Evolutionary conservation across 192 early-diverging fungal genomes (phyloP).

Genomic region (Cetraspora pellucida): DNA sequence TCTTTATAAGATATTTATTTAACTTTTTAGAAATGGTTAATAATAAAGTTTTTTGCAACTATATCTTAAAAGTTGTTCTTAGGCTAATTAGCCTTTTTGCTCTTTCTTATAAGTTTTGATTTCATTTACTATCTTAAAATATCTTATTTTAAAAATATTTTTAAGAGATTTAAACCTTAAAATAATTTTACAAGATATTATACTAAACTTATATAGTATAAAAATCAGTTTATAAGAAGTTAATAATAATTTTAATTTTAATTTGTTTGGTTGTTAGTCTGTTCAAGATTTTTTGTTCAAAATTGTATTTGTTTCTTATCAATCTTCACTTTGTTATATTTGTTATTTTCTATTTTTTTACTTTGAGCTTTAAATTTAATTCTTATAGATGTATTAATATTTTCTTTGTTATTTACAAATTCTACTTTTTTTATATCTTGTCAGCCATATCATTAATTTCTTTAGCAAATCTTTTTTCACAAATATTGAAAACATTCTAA

Average conservation of each 20-base stretch:
- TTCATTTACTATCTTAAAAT: conserved; percentile 26
- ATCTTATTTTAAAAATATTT: conserved; percentile 31
- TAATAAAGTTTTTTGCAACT: conserved; percentile 19
- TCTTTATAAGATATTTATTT: neutral
- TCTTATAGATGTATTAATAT: conserved; percentile 4
- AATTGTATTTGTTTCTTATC: conserved; percentile 19
- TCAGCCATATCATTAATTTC: conserved; percentile 18
- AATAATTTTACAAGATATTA: conserved; percentile 28
- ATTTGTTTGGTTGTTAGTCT: conserved; percentile 9
- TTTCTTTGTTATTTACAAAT: conserved; percentile 16
- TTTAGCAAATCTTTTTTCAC: conserved; percentile 14
- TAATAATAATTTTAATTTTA: conserved; percentile 9
- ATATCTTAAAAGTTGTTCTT: conserved; percentile 9
- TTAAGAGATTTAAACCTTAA: conserved; percentile 30
- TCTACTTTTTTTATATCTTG: conserved; percentile 27
- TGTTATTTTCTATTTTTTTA: neutral
- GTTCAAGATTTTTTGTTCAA: conserved; percentile 6
- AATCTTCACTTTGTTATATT: neutral
- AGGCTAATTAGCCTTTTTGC: conserved; percentile 21
- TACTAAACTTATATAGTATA: conserved; percentile 24
- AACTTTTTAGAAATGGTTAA: conserved; percentile 8
- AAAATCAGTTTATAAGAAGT: conserved; percentile 32
- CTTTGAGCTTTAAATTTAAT: conserved; percentile 18
- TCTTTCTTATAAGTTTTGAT: conserved; percentile 29
- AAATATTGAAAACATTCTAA: conserved; percentile 18